Base-by-base conservation (phyloP, 2,329 filamentous ascomycete genomes). In the Cercospora zeina region DNA sequence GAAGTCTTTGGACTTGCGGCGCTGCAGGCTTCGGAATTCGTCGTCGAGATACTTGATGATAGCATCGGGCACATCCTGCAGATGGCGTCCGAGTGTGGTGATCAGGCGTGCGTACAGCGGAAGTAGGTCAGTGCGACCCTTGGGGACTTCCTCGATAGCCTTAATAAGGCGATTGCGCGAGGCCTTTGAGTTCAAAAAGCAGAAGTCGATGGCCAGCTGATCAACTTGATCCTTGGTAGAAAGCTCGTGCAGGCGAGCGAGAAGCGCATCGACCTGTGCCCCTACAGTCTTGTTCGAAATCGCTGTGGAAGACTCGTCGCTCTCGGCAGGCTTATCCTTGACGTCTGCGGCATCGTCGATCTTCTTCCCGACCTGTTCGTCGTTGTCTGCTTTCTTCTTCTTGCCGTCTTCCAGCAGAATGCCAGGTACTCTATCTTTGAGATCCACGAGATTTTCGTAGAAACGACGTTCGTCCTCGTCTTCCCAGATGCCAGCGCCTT, bases 201-300 rank as follows among this genome's bases (percentile, higher is more conserved):
- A 97, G 73, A 99, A 99, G 72, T 97, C 93, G 65, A 97, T 89
- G 7, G 96, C 95, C 51, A 90, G 87, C 74, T 97, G 89, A 72
- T 99, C 95, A 59, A 97, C 91, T 55, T 87, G 82, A 55, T 99
- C 96, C 73, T 97, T 97, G 72, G 85, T 93, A 37, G 90, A 93
- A 57, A 99, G 80, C 64, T 97, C 93, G 0, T 93, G 92, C n/a
- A 99, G 83, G 21, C 91, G 88, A 21, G 91, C 85, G 31, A 99
- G 81, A 39, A 99, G 82, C 14, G 91, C 89, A 75, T 99, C 96
- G 2, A 99, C 95, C 75, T 99, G 95, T 2, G 95, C 93, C 54
- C 95, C 95, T 62, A 97, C 95, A 2, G 92, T 96, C 79, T 97
- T 97, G 81, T 97, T 99, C 31, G 90, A 91, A 72, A 99, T 97